phyloP scores from a whole-genome alignment of 2,329 filamentous ascomycete species.

The Paecilomyces niveus region DNA sequence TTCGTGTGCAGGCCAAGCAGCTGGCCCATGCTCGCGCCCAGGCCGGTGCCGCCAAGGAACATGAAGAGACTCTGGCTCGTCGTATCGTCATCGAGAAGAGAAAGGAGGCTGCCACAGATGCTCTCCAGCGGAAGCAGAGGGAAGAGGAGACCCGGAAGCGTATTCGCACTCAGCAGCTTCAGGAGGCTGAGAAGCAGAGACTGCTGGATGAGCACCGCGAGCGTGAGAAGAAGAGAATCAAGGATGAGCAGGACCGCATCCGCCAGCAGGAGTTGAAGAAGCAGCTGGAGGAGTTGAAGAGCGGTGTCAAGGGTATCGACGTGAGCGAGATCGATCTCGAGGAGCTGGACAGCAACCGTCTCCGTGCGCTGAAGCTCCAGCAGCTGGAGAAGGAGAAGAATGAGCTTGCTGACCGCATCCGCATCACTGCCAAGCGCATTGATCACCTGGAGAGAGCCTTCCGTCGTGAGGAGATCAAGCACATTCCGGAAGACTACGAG shows the following conservation, averaged over 20 bases:
- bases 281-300: conserved; percentile 85
- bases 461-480: conserved; percentile 91
- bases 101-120: conserved; percentile 89
- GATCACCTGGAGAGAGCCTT: conserved; percentile 96
- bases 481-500: conserved; percentile 78
- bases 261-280: conserved; percentile 91
- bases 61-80: conserved; percentile 73
- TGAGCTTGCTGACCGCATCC: conserved; percentile 82
- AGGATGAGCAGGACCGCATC: conserved; percentile 82
- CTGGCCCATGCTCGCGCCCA: conserved; percentile 74
- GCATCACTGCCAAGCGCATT: conserved; percentile 88
- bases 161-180: conserved; percentile 76
- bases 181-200: conserved; percentile 82
- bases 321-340: conserved; percentile 66
- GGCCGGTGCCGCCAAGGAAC: conserved; percentile 86
- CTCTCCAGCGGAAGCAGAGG: conserved; percentile 80
- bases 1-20: conserved; percentile 69
- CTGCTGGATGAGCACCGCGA: conserved; percentile 88
- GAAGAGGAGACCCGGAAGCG: conserved; percentile 87
- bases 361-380: conserved; percentile 89
- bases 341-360: conserved; percentile 78
- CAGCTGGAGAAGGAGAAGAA: conserved; percentile 98
- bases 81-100: conserved; percentile 92
- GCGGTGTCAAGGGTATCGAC: conserved; percentile 74
- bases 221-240: conserved; percentile 76